phyloP scores from a whole-genome alignment of 2,329 filamentous ascomycete species.

The Juglanconis oblonga region DNA sequence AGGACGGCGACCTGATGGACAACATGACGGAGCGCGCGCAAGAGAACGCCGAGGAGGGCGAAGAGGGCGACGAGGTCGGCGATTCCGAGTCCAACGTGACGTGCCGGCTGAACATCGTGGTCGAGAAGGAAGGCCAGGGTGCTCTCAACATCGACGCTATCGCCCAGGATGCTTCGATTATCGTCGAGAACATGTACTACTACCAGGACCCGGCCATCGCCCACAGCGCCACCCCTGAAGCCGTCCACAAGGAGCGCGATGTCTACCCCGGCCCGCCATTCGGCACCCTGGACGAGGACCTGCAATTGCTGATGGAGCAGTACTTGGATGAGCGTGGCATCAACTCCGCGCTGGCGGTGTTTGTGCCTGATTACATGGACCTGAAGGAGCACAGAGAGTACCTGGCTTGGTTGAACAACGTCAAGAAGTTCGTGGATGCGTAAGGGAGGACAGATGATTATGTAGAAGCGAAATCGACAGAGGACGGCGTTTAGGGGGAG shows the following conservation, averaged over 20 bases:
- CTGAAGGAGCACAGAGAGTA: constrained; percentile 99
- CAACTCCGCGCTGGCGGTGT: constrained; percentile 79
- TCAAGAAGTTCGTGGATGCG: constrained; percentile 81
- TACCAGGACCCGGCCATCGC: constrained; percentile 77
- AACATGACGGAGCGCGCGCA: constrained; percentile 50
- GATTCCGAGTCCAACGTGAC: constrained; percentile 63
- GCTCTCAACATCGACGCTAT: constrained; percentile 83
- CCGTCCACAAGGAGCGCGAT: constrained; percentile 71
- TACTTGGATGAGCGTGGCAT: constrained; percentile 95
- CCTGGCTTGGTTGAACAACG: constrained; percentile 79
- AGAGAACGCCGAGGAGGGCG: constrained; percentile 55
- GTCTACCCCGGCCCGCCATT: constrained; percentile 91
- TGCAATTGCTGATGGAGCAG: constrained; percentile 86
- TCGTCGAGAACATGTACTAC: constrained; percentile 89
- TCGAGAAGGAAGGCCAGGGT: constrained; percentile 84
- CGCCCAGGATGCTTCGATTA: constrained; percentile 80
- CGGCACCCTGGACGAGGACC: constrained; percentile 90
- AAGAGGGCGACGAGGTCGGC: constrained; percentile 45
- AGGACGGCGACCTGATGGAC: constrained; percentile 34
- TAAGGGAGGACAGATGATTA: constrained; percentile 33
- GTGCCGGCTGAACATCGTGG: constrained; percentile 77
- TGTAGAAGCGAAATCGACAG: background rate
- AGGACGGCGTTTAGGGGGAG: background rate
- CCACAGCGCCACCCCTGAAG: constrained; percentile 71
- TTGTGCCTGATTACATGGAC: constrained; percentile 95